Evolutionary conservation across 208 protist genomes (phyloP).

Genomic region (Leishmania aethiopica): DNA sequence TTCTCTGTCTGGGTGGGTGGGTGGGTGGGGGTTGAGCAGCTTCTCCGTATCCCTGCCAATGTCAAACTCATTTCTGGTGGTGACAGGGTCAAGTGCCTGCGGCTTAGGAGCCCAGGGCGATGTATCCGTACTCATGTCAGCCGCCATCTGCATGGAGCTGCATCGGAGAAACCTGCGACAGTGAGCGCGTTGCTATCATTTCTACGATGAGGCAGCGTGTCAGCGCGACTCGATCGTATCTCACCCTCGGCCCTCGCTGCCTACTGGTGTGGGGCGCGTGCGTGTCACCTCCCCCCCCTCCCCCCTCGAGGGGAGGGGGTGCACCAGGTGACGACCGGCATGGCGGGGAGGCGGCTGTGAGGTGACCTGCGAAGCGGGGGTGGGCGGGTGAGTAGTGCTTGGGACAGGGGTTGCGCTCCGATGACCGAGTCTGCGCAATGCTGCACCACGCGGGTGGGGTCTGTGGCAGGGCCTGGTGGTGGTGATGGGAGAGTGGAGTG

Average conservation of each 20-base stretch:
- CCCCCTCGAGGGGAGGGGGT: background rate
- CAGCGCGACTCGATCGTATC: background rate
- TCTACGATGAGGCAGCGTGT: background rate
- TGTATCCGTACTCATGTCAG: no score
- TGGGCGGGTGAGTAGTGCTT: no score
- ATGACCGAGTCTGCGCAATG: background rate
- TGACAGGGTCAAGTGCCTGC: no score
- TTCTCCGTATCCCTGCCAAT: no score
- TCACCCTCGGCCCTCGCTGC: background rate
- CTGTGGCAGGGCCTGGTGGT: background rate
- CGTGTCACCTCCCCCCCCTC: background rate
- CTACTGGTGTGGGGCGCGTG: background rate
- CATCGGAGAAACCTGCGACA: no score
- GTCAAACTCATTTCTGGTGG: no score
- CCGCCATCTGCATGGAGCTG: no score
- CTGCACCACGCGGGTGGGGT: background rate
- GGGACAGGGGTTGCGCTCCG: background rate
- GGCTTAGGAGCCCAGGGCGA: no score
- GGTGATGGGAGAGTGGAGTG: background rate
- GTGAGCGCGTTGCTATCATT: no score
- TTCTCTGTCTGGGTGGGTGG: no score
- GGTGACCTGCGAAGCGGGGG: background rate
- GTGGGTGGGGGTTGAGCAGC: no score
- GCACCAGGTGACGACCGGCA: background rate
- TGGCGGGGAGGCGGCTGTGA: background rate